Conservation (phyloP, 1,139 yeast genomes). For the Saccharomyces hybrid region DNA sequence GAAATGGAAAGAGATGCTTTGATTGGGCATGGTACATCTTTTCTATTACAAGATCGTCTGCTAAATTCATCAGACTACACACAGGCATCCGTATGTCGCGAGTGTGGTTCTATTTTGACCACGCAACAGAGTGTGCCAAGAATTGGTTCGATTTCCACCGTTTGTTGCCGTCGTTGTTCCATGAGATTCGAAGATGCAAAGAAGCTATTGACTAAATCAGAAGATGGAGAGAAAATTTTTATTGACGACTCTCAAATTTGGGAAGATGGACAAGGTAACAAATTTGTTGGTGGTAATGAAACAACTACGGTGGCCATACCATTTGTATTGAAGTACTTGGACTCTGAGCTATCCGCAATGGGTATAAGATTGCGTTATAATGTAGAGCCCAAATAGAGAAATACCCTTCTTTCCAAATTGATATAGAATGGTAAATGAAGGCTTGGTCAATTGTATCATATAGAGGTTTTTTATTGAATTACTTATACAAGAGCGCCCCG, state of each 20-base stretch:
- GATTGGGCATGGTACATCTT: conserved; percentile 98
- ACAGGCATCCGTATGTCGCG: conserved; percentile 81
- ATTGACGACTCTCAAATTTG: conserved; percentile 76
- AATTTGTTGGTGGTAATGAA: conserved; percentile 84
- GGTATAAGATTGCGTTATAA: conserved; percentile 89
- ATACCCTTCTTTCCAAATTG: neutral
- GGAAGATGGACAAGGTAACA: conserved; percentile 96
- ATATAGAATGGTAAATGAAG: neutral
- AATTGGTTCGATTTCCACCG: conserved; percentile 69
- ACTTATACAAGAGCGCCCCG: neutral
- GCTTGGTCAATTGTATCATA: neutral
- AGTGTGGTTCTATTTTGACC: conserved; percentile 86
- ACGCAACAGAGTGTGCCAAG: conserved; percentile 89
- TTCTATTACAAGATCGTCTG: conserved; percentile 87
- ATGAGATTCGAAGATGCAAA: conserved; percentile 46
- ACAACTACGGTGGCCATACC: conserved; percentile 96
- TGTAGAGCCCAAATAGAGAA: conserved; percentile 49
- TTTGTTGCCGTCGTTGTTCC: conserved; percentile 92
- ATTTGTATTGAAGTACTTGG: conserved; percentile 88
- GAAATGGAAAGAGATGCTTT: conserved; percentile 99
- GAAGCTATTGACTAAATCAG: conserved; percentile 34
- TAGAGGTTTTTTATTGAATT: neutral
- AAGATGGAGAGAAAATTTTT: conserved; percentile 34
- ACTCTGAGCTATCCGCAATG: conserved; percentile 96
- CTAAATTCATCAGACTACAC: conserved; percentile 95